Evolutionary conservation across 208 protist species (phyloP).

Genomic region (Trypanosoma conorhini): DNA sequence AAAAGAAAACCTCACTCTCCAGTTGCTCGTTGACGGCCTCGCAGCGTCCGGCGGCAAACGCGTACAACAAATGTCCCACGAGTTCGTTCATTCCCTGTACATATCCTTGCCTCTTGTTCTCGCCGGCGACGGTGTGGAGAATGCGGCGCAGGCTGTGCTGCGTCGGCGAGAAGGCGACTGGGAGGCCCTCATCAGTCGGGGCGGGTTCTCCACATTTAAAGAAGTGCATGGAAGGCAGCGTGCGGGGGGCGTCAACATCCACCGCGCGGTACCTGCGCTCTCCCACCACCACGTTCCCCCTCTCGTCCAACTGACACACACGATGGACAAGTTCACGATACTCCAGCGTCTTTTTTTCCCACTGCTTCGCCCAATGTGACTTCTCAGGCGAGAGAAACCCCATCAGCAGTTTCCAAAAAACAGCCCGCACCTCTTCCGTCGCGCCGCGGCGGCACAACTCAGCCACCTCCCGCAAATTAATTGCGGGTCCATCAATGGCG

Average conservation of each 20-base stretch:
- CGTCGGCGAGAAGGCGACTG: slow-evolving; percentile 36
- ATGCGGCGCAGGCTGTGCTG: slow-evolving; percentile 72
- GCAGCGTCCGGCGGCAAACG: slow-evolving; percentile 44
- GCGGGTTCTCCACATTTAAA: slow-evolving; percentile 33
- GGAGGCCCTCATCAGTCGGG: slow-evolving; percentile 4
- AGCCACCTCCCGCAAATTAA: slow-evolving; percentile 25
- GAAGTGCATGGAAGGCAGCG: slow-evolving; percentile 81
- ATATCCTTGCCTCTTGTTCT: slow-evolving; percentile 78
- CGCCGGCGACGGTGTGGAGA: slow-evolving; percentile 57
- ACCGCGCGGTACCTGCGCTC: slow-evolving; percentile 32
- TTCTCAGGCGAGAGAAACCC: slow-evolving; percentile 52
- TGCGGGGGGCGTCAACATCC: slow-evolving; percentile 83
- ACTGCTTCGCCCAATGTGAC: slow-evolving; percentile 36
- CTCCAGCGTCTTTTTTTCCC: slow-evolving; percentile 32
- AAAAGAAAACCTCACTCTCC: slow-evolving; percentile 76
- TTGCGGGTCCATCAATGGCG: slow-evolving; percentile 5
- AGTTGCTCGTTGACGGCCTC: slow-evolving; percentile 34
- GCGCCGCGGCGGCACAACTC: slow-evolving; percentile 55
- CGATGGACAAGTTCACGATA: slow-evolving; percentile 40
- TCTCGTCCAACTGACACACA: slow-evolving; percentile 32
- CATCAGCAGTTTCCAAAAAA: slow-evolving; percentile 78
- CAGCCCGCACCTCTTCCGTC: slow-evolving; percentile 33
- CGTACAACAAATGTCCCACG: slow-evolving; percentile 71
- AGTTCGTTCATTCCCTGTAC: slow-evolving; percentile 89
- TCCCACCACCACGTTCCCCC: slow-evolving; percentile 25